Percentiles rank a stretch among this genome's conserved stretches.
Evolutionary conservation across 352 stramenopile species (phyloP).

Genomic region (Phytophthora citrophthora): DNA sequence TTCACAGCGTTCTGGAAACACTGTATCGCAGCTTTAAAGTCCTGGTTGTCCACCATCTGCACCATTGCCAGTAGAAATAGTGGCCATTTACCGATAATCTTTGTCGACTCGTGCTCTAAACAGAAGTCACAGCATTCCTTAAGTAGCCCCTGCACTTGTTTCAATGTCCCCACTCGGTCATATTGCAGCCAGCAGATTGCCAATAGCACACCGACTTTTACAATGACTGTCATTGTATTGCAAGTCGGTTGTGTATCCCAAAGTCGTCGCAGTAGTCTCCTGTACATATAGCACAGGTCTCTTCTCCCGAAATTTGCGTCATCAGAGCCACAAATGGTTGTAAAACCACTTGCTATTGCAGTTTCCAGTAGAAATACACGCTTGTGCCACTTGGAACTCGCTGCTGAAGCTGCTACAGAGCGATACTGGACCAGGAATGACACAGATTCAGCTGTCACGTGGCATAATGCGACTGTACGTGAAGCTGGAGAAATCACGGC

Average conservation of each 20-base stretch:
- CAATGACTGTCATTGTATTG: slow-evolving; percentile 14
- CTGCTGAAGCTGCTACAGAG: slow-evolving; percentile 9
- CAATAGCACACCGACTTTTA: slow-evolving; percentile 36
- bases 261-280: slow-evolving; percentile 22
- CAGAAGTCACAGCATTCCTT: slow-evolving; percentile 19
- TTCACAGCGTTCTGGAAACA: slow-evolving; percentile 37
- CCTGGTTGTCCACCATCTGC: slow-evolving; percentile 28
- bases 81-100: slow-evolving; percentile 29
- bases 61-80: slow-evolving; percentile 58
- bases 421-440: slow-evolving; percentile 25
- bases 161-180: slow-evolving; percentile 22
- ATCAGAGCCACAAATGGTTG: not conserved
- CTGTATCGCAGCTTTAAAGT: slow-evolving; percentile 33
- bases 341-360: slow-evolving; percentile 19
- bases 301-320: slow-evolving; percentile 2
- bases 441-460: slow-evolving; percentile 30
- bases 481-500: slow-evolving; percentile 2
- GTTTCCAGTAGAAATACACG: slow-evolving; percentile 36
- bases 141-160: slow-evolving; percentile 36
- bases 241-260: slow-evolving; percentile 1
- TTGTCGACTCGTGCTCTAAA: slow-evolving; percentile 2
- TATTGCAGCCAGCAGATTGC: slow-evolving; percentile 42
- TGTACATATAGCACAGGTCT: slow-evolving; percentile 30
- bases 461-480: slow-evolving; percentile 25
- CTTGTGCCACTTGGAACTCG: slow-evolving; percentile 26